Percentiles rank a stretch among this genome's conserved stretches.
phyloP scores from a whole-genome alignment of 345 rosid genomes.

The Rubroshorea leprosula region DNA sequence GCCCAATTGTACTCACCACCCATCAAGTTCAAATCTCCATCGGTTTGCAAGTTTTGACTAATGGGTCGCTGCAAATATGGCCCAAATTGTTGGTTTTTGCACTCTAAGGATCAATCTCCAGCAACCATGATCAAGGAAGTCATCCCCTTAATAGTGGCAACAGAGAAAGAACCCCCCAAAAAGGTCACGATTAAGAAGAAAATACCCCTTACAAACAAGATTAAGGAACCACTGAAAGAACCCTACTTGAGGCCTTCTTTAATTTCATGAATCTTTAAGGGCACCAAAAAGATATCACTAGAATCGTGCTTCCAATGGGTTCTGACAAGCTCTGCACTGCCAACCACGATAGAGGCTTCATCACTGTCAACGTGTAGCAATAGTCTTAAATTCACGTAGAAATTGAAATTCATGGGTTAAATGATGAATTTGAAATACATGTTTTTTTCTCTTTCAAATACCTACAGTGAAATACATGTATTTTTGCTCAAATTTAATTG shows the following conservation, averaged over 20 bases:
- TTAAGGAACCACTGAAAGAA: background rate
- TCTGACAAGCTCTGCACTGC: background rate
- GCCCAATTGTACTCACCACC: background rate
- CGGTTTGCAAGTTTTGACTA: background rate
- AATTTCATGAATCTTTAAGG: background rate
- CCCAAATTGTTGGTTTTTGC: background rate
- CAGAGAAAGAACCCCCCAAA: background rate
- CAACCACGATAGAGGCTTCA: no score
- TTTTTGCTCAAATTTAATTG: no score
- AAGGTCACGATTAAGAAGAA: background rate
- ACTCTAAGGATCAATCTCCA: background rate
- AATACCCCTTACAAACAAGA: background rate
- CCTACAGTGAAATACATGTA: no score
- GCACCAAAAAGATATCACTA: background rate
- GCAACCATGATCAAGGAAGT: background rate
- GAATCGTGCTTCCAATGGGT: background rate
- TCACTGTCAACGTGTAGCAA: no score
- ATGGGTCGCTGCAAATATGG: background rate
- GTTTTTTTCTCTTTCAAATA: no score
- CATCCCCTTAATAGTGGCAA: background rate
- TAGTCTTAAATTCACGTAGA: no score
- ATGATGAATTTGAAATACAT: no score
- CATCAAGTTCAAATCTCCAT: background rate
- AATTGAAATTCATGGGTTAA: no score
- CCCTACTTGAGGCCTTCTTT: background rate